phyloP scores from a whole-genome alignment of 192 early-diverging fungal genomes.

The Backusella parvicylindrica region DNA sequence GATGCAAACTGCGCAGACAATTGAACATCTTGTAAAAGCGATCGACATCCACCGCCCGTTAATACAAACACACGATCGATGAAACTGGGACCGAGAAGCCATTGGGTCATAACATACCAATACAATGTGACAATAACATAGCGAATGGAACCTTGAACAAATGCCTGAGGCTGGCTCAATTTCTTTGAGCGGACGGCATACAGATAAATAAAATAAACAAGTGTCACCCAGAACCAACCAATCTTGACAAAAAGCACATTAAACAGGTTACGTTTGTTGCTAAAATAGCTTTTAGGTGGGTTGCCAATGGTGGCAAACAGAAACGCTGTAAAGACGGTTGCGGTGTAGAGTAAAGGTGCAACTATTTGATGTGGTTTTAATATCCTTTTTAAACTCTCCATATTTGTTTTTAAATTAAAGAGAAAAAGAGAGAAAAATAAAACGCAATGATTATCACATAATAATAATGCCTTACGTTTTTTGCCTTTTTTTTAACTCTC shows the following conservation, averaged over 20 bases:
- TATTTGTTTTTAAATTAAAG: background rate
- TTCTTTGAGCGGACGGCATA: conserved; percentile 32
- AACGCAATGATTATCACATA: background rate
- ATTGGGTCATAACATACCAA: conserved; percentile 83
- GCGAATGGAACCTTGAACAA: conserved; percentile 35
- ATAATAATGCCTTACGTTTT: background rate
- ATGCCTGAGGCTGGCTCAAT: conserved; percentile 13
- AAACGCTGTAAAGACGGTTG: conserved; percentile 16
- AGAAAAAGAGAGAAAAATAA: background rate
- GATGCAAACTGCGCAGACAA: conserved; percentile 12
- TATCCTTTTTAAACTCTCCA: background rate
- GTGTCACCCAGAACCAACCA: conserved; percentile 87
- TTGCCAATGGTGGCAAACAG: conserved; percentile 2
- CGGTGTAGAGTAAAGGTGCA: background rate
- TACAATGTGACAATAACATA: conserved; percentile 69
- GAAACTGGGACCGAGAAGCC: conserved; percentile 79
- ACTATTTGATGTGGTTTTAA: conserved; percentile 26
- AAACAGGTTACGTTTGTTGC: conserved; percentile 71
- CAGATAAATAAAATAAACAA: conserved; percentile 53
- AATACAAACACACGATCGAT: conserved; percentile 73
- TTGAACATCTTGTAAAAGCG: conserved; percentile 13
- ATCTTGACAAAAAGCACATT: conserved; percentile 79
- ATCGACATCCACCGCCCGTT: conserved; percentile 66
- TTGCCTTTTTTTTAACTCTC: background rate
- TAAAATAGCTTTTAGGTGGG: conserved; percentile 41